phyloP scores from a whole-genome alignment of 2,329 filamentous ascomycete genomes.

The Pleoardoris graminearum region DNA sequence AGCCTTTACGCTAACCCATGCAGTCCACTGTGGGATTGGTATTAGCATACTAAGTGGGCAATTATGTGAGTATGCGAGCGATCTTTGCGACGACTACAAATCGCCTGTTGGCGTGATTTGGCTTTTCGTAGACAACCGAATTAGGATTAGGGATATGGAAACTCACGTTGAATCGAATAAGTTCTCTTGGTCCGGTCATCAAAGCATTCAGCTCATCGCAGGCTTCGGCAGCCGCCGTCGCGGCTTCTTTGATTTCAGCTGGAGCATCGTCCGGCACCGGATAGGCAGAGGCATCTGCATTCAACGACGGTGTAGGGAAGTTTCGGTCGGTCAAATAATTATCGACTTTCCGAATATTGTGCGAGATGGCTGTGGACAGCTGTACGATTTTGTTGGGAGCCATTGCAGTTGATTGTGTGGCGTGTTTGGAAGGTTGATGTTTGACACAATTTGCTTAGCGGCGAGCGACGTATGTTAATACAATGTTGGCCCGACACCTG shows the following conservation, averaged over 20 bases:
- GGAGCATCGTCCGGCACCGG: background rate
- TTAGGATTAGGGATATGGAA: background rate
- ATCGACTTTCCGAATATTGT: slow-evolving; percentile 7
- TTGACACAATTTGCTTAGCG: too few species aligned
- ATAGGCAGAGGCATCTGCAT: background rate
- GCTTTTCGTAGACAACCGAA: background rate
- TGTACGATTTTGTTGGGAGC: slow-evolving; percentile 12
- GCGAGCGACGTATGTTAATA: too few species aligned
- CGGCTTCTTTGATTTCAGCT: background rate
- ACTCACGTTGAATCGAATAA: background rate
- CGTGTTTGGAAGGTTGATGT: too few species aligned
- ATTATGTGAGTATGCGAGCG: too few species aligned
- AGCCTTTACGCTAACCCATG: background rate
- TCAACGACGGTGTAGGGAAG: slow-evolving; percentile 12
- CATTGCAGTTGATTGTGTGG: too few species aligned
- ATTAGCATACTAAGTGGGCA: too few species aligned
- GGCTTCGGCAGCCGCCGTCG: slow-evolving; percentile 1
- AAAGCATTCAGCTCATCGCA: slow-evolving; percentile 8
- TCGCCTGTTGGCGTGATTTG: too few species aligned
- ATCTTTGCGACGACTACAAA: too few species aligned
- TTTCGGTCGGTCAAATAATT: background rate
- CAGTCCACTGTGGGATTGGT: background rate
- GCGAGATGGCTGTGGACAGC: slow-evolving; percentile 5
- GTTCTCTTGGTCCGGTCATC: slow-evolving; percentile 2
- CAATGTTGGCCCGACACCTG: too few species aligned